A percentile compares a stretch with the other conserved stretches of the same genome.
Evolutionary conservation across 371 early-diverging fungal genomes (phyloP).

Genomic region (Neoconidiobolus thromboides): DNA sequence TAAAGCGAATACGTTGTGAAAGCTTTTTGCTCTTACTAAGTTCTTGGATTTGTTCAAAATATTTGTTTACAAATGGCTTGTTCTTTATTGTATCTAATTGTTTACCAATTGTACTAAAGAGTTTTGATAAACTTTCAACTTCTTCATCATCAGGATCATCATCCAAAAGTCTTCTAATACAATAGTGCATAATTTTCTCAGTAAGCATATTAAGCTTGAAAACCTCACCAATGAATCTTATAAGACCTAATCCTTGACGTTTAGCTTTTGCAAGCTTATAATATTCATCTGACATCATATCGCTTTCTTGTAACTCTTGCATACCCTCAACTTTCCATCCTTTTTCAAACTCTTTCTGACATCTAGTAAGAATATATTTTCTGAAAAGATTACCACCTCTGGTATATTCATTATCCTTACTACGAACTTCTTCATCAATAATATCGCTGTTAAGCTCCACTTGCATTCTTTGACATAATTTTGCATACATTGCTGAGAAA

Average conservation of each 20-base stretch:
- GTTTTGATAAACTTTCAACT: slow-evolving; percentile 75
- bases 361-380: slow-evolving; percentile 69
- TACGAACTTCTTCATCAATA: slow-evolving; percentile 26
- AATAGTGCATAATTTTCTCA: slow-evolving; percentile 78
- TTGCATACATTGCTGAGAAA: slow-evolving; percentile 80
- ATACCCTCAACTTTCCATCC: slow-evolving; percentile 48
- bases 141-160: slow-evolving; percentile 57
- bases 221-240: slow-evolving; percentile 85
- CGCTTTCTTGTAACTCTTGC: slow-evolving; percentile 24
- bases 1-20: slow-evolving; percentile 74
- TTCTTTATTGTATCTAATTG: slow-evolving; percentile 12
- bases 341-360: slow-evolving; percentile 75
- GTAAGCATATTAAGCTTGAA: slow-evolving; percentile 76
- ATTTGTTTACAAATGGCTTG: slow-evolving; percentile 40
- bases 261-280: slow-evolving; percentile 77
- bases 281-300: slow-evolving; percentile 52
- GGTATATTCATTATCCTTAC: slow-evolving; percentile 27
- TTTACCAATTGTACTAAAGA: slow-evolving; percentile 68
- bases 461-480: slow-evolving; percentile 53
- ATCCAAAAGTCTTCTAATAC: slow-evolving; percentile 51
- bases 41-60: slow-evolving; percentile 56
- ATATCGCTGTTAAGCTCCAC: slow-evolving; percentile 29
- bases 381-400: slow-evolving; percentile 62
- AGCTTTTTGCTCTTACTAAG: slow-evolving; percentile 40
- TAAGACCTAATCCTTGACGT: slow-evolving; percentile 83